phyloP scores from a whole-genome alignment of 139 green algal genomes.

The Closterium sp. region DNA sequence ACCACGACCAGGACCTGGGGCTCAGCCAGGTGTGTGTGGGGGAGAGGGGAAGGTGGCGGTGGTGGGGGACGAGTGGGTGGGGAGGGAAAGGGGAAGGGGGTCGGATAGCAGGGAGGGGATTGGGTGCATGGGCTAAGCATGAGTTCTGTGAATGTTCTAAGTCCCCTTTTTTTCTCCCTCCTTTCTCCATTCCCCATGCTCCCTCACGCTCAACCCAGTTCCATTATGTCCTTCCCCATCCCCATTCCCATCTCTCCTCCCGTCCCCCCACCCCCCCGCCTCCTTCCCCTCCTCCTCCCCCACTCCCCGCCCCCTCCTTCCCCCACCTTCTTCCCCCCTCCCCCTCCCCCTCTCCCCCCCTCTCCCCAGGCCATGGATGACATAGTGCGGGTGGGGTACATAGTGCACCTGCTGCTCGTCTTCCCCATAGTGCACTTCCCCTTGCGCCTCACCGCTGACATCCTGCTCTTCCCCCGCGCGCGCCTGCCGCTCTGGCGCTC shows the following conservation, averaged over 20 bases:
- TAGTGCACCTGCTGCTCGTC: slow-evolving; percentile 25
- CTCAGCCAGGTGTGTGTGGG: no score
- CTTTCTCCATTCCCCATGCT: no score
- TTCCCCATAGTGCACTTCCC: slow-evolving; percentile 34
- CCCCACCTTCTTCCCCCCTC: background rate
- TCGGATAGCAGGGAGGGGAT: background rate
- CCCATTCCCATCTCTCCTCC: background rate
- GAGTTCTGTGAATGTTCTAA: no score
- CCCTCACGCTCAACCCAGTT: background rate
- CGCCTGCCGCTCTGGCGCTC: background rate
- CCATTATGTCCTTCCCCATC: background rate
- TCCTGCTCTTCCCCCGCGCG: slow-evolving; percentile 17
- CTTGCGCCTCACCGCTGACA: slow-evolving; percentile 17
- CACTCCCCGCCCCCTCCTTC: background rate
- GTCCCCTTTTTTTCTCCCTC: no score
- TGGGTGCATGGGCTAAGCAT: no score
- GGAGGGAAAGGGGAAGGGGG: background rate
- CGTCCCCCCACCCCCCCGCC: background rate
- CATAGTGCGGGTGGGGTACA: slow-evolving; percentile 30
- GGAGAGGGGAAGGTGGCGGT: no score
- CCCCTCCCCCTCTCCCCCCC: background rate
- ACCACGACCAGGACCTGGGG: slow-evolving; percentile 7
- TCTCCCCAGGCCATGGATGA: slow-evolving; percentile 14
- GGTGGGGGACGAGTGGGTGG: no score
- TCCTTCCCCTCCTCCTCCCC: background rate